A percentile compares a stretch with the other conserved stretches of the same genome.
These are phyloP conservation scores for Chrysoporthe austroafricana DNA, from an alignment of 2,329 filamentous ascomycete genomes.

Conservation along the genomic window DNA sequence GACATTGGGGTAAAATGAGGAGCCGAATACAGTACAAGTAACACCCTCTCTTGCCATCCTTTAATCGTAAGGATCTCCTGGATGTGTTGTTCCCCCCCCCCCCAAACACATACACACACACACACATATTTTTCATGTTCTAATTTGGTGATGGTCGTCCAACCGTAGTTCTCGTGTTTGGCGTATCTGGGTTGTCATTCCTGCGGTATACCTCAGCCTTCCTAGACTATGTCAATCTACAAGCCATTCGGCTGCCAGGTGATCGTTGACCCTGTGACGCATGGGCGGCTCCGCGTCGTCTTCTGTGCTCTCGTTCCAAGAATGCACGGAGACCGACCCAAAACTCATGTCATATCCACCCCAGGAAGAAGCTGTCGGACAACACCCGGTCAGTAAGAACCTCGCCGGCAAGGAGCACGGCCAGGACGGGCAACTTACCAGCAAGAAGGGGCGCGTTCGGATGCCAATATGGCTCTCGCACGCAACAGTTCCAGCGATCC, in stretches of 20 bases:
- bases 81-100: neutral
- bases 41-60: too few relatives aligned
- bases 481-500: conserved; percentile 76
- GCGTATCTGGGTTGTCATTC: neutral
- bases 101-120: neutral
- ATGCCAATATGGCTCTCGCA: conserved; percentile 90
- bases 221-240: neutral
- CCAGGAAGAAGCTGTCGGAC: conserved; percentile 71
- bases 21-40: neutral
- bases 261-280: conserved; percentile 64
- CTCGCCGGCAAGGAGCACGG: neutral
- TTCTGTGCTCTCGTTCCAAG: conserved; percentile 69
- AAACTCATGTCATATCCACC: conserved; percentile 75
- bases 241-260: conserved; percentile 44
- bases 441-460: conserved; percentile 80
- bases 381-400: conserved; percentile 5
- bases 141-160: neutral
- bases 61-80: neutral
- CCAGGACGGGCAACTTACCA: conserved; percentile 46
- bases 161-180: neutral
- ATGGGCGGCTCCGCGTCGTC: conserved; percentile 67
- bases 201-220: too few relatives aligned
- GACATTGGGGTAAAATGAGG: neutral
- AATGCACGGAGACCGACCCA: conserved; percentile 78
- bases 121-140: neutral